Conservation (phyloP, 345 rosid genomes). For the Lepidium sativum region DNA sequence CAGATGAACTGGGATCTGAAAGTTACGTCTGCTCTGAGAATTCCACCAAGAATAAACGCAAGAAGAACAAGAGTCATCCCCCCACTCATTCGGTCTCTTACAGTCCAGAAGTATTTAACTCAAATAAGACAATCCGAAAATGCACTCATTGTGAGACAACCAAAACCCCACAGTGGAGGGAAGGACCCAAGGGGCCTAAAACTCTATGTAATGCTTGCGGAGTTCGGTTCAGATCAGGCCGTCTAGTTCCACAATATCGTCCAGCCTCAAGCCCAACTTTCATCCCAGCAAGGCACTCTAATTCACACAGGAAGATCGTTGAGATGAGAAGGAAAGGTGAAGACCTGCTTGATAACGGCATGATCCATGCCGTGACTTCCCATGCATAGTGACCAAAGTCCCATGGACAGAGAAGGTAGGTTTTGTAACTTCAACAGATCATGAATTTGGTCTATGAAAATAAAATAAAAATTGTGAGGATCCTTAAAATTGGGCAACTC, state of each 20-base stretch:
- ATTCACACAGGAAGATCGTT: slow-evolving; percentile 67
- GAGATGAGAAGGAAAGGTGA: slow-evolving; percentile 61
- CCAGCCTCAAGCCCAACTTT: slow-evolving; percentile 89
- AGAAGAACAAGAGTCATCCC: slow-evolving; percentile 30
- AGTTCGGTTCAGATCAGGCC: slow-evolving; percentile 81
- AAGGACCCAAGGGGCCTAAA: slow-evolving; percentile 87
- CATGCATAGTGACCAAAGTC: slow-evolving; percentile 8
- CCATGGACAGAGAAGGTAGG: slow-evolving; percentile 4
- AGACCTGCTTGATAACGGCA: slow-evolving; percentile 3
- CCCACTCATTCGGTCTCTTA: slow-evolving; percentile 14
- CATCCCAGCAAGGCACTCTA: slow-evolving; percentile 56
- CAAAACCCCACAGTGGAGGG: slow-evolving; percentile 92
- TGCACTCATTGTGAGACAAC: slow-evolving; percentile 74
- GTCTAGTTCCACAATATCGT: slow-evolving; percentile 81
- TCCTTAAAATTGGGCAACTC: slow-evolving; percentile 9
- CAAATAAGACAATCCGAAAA: slow-evolving; percentile 28
- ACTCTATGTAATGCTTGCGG: slow-evolving; percentile 96
- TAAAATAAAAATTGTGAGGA: slow-evolving; percentile 1
- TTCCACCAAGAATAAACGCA: slow-evolving; percentile 33
- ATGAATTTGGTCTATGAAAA: slow-evolving; percentile 17
- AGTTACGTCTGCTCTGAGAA: slow-evolving; percentile 22
- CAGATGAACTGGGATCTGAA: slow-evolving; percentile 35
- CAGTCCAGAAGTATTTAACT: slow-evolving; percentile 21
- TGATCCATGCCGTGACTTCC: not conserved
- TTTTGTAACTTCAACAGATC: slow-evolving; percentile 14